Evolutionary conservation across 371 early-diverging fungal genomes (phyloP).

Genomic region (Zychaea mexicana): DNA sequence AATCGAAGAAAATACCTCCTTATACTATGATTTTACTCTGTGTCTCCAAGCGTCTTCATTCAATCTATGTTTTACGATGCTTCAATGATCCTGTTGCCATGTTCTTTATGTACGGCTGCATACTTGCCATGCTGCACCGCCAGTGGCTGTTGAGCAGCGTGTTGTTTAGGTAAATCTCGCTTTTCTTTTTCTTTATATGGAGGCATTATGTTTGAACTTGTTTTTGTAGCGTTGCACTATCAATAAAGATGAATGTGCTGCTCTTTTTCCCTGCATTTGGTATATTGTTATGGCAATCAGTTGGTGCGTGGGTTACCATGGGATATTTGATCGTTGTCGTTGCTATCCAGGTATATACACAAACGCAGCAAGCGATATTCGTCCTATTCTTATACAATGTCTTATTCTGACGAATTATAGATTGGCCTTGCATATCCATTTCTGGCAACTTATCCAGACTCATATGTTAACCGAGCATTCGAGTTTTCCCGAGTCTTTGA

Average conservation of each 20-base stretch:
- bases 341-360: slow-evolving; percentile 54
- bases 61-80: slow-evolving; percentile 86
- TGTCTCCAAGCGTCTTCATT: slow-evolving; percentile 83
- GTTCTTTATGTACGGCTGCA: slow-evolving; percentile 69
- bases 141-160: slow-evolving; percentile 56
- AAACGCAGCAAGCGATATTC: neutral
- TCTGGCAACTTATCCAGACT: slow-evolving; percentile 51
- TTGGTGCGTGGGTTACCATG: slow-evolving; percentile 58
- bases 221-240: slow-evolving; percentile 70
- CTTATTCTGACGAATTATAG: slow-evolving; percentile 26
- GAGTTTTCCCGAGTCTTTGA: slow-evolving; percentile 85
- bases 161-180: slow-evolving; percentile 60
- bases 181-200: neutral
- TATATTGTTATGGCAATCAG: slow-evolving; percentile 60
- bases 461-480: slow-evolving; percentile 81
- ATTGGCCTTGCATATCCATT: slow-evolving; percentile 74
- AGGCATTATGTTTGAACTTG: neutral
- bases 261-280: slow-evolving; percentile 89
- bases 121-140: slow-evolving; percentile 59
- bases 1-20: slow-evolving; percentile 61
- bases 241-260: slow-evolving; percentile 93
- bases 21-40: slow-evolving; percentile 62
- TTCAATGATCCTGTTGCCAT: slow-evolving; percentile 94
- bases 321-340: slow-evolving; percentile 46
- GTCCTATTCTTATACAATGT: neutral